Evolutionary conservation across 2,329 filamentous ascomycete genomes (phyloP).

Genomic region (Ophiostoma ips): DNA sequence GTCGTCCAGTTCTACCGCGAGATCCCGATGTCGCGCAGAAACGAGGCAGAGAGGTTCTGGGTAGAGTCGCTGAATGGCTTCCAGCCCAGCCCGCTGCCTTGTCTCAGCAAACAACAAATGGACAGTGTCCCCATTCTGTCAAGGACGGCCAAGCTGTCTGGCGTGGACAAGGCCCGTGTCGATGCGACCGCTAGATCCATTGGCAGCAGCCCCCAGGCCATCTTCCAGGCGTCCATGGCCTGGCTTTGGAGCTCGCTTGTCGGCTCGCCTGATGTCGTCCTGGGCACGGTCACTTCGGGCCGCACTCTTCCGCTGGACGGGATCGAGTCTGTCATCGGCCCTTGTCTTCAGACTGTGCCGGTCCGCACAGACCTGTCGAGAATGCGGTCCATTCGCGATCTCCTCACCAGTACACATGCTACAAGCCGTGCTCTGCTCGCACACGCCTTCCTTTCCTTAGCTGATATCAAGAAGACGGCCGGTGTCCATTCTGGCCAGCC

Average conservation of each 20-base stretch:
- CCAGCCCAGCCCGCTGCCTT: conserved; percentile 41
- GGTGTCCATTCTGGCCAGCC: conserved; percentile 38
- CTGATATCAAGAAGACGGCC: conserved; percentile 52
- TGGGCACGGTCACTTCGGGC: conserved; percentile 74
- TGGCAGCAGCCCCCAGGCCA: conserved; percentile 48
- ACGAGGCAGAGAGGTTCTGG: conserved; percentile 52
- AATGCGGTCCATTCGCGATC: conserved; percentile 38
- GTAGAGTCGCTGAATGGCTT: conserved; percentile 46
- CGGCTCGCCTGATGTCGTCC: conserved; percentile 50
- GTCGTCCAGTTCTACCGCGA: conserved; percentile 38
- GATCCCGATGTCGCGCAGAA: conserved; percentile 15
- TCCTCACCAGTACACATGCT: conserved; percentile 50
- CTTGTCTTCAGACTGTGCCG: conserved; percentile 65
- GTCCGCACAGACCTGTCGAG: conserved; percentile 47
- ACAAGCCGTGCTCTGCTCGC: conserved; percentile 52
- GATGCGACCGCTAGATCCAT: conserved; percentile 24
- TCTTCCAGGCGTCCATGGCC: conserved; percentile 61
- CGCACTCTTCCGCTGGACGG: conserved; percentile 56
- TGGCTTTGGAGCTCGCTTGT: conserved; percentile 52
- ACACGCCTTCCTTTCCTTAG: conserved; percentile 48
- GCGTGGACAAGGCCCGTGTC: conserved; percentile 22
- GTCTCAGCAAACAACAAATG: conserved; percentile 30
- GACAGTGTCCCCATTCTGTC: conserved; percentile 11
- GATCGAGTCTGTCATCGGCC: conserved; percentile 64
- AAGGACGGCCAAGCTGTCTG: conserved; percentile 17